Evolutionary conservation across 306 rosid species (phyloP), one percentile per base, ranked within the genome.

Genomic region (Pyrus bretschneideri): DNA sequence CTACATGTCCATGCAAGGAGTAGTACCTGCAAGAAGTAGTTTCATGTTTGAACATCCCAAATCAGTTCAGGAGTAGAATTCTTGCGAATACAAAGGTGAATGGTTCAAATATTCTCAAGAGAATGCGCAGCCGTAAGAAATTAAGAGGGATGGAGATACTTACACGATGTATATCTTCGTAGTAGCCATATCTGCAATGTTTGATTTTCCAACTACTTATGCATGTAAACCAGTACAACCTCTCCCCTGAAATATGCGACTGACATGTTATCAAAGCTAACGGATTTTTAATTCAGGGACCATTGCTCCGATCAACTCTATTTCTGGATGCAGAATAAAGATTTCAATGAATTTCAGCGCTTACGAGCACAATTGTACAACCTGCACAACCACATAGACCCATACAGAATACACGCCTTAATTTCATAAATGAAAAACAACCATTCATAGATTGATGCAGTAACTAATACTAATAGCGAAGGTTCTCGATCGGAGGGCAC

Each of bases 1-100:
- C 93, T 3, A 94, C 98, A 78, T 94, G 98, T 67, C 95, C 92
- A 83, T 94, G 82, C 80, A 92, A 73, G 27, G 97, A 92, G 86
- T 94, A 94, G 86, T 87, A 94, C 78, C 98, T 94, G 73, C 27
- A 60, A 31, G 22, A 61, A 51, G 44, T 68, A 77, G 71, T 42
- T 42, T 42, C 45, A 42, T 4, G 58, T 54, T 73, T 59, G 40
- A 45, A 21, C 35, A 46, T 12, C n/a, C 25, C 73, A 46, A 45
- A 27, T 45, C 54, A 62, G 30, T 33, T 68, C 57, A 59, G 44
- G 55, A 23, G 40, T 19, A 4, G 21, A 69, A 2, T 25, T 69
- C 13, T 25, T 17, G 8, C 74, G 17, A 2, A 23, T 13, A 23
- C 63, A 12, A 65, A 63, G 9, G 10, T 9, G 23, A 42, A 21